Base-by-base conservation (phyloP, 441 rosid genomes). In the Populus tomentosa region DNA sequence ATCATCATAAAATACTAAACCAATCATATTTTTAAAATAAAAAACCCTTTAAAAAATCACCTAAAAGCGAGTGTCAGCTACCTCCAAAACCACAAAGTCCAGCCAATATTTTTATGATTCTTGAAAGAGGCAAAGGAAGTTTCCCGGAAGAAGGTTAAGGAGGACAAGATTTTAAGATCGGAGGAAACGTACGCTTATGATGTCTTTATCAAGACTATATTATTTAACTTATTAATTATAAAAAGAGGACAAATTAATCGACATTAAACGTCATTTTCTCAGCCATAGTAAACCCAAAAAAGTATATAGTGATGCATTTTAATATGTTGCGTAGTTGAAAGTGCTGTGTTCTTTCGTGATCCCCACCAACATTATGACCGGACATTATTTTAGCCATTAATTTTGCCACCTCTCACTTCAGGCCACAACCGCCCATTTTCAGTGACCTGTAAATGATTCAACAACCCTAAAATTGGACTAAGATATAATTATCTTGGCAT, bases 371-470 rank as follows among this genome's bases (percentile, higher is more conserved):
- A 16, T 36, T 30, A 3, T 18, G 6, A 21, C 69, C 71, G 26
- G n/a, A 70, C 72, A 64, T 6, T 16, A 28, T 2, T 28, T n/a
- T 2, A 62, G 10, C 65, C 65, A 21, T 62, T 35, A 73, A 67
- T 64, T 75, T 73, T 56, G 70, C 7, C 10, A 32, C 26, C 72
- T 65, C 71, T 9, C 59, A 21, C 69, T 63, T 26, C 73, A 36
- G 67, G 76, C 73, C 73, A 73, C 21, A 71, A 77, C 76, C 73
- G 32, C 69, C 72, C 83, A 69, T 42, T 73, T 69, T 74, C 61
- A 42, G 33, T 2, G 72, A 36, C 75, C 50, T 36, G 30, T 70
- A 64, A 2, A 72, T 2, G 35, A 23, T 18, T 13, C 56, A 24
- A n/a, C 36, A 66, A 66, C 32, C 35, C 69, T 66, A 26, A 11